These are phyloP conservation scores for Neurospora pannonica DNA, from an alignment of 495 filamentous ascomycete species.

Conservation along the genomic window DNA sequence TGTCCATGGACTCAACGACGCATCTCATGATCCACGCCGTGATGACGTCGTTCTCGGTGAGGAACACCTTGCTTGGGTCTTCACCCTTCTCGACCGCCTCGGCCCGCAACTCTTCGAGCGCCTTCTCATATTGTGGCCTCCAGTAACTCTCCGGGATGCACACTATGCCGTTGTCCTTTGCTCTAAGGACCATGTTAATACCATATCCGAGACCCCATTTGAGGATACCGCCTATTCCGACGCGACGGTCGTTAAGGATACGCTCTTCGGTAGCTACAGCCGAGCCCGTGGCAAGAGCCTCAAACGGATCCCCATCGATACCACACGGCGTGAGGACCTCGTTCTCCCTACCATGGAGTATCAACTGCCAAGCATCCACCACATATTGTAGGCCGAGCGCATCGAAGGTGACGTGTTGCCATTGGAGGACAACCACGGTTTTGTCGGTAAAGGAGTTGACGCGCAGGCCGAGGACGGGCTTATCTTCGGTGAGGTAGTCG, in stretches of 20 bases:
- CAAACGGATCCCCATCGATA: conserved; percentile 11
- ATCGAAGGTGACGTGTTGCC: conserved; percentile 23
- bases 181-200: conserved; percentile 15
- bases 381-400: conserved; percentile 16
- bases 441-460: conserved; percentile 23
- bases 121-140: conserved; percentile 10
- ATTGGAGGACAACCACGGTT: conserved; percentile 25
- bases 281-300: conserved; percentile 3
- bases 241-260: conserved; percentile 7
- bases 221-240: conserved; percentile 17
- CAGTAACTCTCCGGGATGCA: conserved; percentile 21
- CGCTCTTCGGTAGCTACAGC: conserved; percentile 6
- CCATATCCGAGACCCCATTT: conserved; percentile 19
- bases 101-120: conserved; percentile 17
- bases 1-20: conserved; percentile 8
- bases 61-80: conserved; percentile 24
- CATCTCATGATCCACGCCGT: conserved; percentile 27
- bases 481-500: conserved; percentile 14
- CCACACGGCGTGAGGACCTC: conserved; percentile 15
- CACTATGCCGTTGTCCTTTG: conserved; percentile 29
- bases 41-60: conserved; percentile 35
- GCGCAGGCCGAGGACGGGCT: conserved; percentile 16
- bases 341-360: conserved; percentile 13
- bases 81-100: conserved; percentile 17
- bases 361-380: conserved; percentile 13